phyloP scores from a whole-genome alignment of 208 protist genomes.

The Acanthamoeba rhysodes region DNA sequence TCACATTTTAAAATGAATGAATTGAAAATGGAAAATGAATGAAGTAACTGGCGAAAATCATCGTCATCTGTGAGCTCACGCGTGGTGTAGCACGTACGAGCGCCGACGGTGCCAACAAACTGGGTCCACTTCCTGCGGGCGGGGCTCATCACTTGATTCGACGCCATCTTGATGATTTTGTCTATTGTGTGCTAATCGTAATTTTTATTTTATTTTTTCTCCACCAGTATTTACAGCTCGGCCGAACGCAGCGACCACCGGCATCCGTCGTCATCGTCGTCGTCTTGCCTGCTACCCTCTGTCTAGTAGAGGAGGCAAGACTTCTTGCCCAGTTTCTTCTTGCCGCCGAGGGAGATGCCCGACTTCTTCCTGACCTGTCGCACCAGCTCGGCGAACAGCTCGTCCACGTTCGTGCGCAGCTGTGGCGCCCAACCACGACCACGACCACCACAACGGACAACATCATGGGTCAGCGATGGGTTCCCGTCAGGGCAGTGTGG shows the following conservation, averaged over 20 bases:
- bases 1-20: too few species aligned
- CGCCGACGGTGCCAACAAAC: conserved; percentile 24
- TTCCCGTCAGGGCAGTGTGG: background rate
- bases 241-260: too few species aligned
- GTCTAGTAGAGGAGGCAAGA: background rate
- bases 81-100: background rate
- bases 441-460: background rate
- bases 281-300: too few species aligned
- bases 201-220: background rate
- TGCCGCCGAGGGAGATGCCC: background rate
- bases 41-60: background rate
- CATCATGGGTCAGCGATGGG: background rate
- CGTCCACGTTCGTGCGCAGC: conserved; percentile 35
- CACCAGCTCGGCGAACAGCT: conserved; percentile 8
- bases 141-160: background rate
- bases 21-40: background rate
- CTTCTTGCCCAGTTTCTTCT: background rate
- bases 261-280: too few species aligned
- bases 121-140: conserved; percentile 35
- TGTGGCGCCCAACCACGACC: background rate
- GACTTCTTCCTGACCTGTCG: background rate
- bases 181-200: background rate
- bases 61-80: too few species aligned
- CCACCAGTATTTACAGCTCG: background rate
- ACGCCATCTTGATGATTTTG: background rate